Conservation (phyloP, 2,329 filamentous ascomycete species). For the Exophiala sp. region DNA sequence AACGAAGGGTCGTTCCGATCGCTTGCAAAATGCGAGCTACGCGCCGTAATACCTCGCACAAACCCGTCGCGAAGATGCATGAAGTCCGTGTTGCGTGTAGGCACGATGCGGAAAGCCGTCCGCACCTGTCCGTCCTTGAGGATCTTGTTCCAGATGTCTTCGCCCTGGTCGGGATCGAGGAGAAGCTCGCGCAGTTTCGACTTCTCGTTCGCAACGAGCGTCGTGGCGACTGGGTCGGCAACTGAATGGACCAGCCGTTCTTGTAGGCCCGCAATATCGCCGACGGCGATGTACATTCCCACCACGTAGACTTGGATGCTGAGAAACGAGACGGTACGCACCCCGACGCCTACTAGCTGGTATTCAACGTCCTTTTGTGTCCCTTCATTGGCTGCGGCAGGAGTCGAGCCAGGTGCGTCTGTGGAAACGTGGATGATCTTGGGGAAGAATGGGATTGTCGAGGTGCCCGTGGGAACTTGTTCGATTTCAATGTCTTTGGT, state of each 20-base stretch:
- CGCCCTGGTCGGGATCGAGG: slow-evolving; percentile 62
- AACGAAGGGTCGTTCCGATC: slow-evolving; percentile 40
- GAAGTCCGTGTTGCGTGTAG: slow-evolving; percentile 91
- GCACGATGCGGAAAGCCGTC: slow-evolving; percentile 74
- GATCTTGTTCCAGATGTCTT: slow-evolving; percentile 67
- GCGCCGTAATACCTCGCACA: slow-evolving; percentile 73
- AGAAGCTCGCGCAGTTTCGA: slow-evolving; percentile 63
- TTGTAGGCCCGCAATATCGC: slow-evolving; percentile 77
- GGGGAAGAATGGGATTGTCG: slow-evolving; percentile 72
- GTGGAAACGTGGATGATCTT: slow-evolving; percentile 60
- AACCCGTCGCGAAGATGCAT: slow-evolving; percentile 86
- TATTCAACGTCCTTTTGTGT: slow-evolving; percentile 60
- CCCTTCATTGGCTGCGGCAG: slow-evolving; percentile 34
- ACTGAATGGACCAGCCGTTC: slow-evolving; percentile 67
- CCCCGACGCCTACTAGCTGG: slow-evolving; percentile 78
- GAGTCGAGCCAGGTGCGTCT: slow-evolving; percentile 35
- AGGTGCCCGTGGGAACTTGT: slow-evolving; percentile 74
- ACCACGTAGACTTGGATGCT: slow-evolving; percentile 91
- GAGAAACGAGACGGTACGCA: slow-evolving; percentile 84
- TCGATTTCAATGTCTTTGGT: slow-evolving; percentile 55
- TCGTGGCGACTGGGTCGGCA: slow-evolving; percentile 59
- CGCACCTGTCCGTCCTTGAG: slow-evolving; percentile 63
- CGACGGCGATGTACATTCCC: slow-evolving; percentile 80
- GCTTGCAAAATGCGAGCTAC: slow-evolving; percentile 55
- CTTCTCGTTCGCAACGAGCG: slow-evolving; percentile 76